Conservation (phyloP, 2,329 filamentous ascomycete genomes). For the Alternaria sp. region DNA sequence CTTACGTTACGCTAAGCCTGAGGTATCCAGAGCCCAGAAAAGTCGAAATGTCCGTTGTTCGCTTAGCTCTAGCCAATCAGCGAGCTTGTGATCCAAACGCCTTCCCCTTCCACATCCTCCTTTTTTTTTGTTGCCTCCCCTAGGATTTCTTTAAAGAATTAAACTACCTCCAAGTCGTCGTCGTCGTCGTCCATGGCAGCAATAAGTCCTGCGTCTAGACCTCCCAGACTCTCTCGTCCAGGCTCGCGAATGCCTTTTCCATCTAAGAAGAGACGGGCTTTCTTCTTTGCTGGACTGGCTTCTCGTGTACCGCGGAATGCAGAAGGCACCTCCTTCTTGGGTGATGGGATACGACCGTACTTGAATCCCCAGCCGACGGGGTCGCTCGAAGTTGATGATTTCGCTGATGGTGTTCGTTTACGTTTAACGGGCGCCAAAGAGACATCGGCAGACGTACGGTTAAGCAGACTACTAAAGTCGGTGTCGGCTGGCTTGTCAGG, state of each 20-base stretch:
- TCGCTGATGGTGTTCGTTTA: slow-evolving; percentile 47
- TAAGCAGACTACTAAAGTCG: slow-evolving; percentile 55
- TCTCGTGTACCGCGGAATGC: slow-evolving; percentile 41
- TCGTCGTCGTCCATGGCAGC: slow-evolving; percentile 55
- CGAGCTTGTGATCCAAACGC: slow-evolving; percentile 27
- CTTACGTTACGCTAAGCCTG: slow-evolving; percentile 13
- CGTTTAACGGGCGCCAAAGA: slow-evolving; percentile 57
- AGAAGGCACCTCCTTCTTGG: slow-evolving; percentile 36
- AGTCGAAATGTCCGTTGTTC: slow-evolving; percentile 35
- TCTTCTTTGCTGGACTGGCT: slow-evolving; percentile 57
- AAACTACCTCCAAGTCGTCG: slow-evolving; percentile 61
- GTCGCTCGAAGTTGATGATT: slow-evolving; percentile 39
- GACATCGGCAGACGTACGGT: slow-evolving; percentile 54
- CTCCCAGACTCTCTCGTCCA: slow-evolving; percentile 57
- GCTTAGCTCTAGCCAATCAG: slow-evolving; percentile 47
- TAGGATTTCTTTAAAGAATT: slow-evolving; percentile 37
- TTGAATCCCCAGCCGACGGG: slow-evolving; percentile 61
- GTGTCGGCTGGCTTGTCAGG: slow-evolving; percentile 27
- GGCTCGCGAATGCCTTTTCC: slow-evolving; percentile 61
- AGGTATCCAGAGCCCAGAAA: slow-evolving; percentile 28
- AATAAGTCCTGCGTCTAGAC: slow-evolving; percentile 45
- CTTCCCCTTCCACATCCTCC: slow-evolving; percentile 14
- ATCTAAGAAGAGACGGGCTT: slow-evolving; percentile 57
- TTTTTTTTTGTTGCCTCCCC: slow-evolving; percentile 8
- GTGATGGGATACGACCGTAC: slow-evolving; percentile 50